phyloP scores from a whole-genome alignment of 768 basidiomycete species.

The Macrolepiota albuminosa region DNA sequence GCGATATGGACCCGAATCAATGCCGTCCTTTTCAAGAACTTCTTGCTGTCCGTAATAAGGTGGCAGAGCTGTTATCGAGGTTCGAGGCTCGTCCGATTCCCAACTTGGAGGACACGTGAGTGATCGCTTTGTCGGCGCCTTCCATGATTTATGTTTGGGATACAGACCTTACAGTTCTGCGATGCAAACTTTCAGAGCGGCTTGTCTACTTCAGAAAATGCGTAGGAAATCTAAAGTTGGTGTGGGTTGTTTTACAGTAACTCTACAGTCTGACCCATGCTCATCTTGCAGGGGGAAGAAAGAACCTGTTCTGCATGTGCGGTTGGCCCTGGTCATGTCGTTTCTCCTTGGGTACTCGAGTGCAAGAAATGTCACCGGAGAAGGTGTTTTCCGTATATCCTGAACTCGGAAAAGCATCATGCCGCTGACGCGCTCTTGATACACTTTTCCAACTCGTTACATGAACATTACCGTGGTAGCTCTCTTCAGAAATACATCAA shows the following conservation, averaged over 20 bases:
- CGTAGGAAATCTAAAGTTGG: slow-evolving; percentile 13
- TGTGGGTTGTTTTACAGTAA: not conserved
- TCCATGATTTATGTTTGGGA: not conserved
- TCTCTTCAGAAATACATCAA: slow-evolving; percentile 17
- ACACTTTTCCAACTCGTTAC: slow-evolving; percentile 17
- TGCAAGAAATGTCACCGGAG: slow-evolving; percentile 38
- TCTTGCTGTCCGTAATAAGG: slow-evolving; percentile 34
- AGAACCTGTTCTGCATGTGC: slow-evolving; percentile 9
- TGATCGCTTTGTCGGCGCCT: not conserved
- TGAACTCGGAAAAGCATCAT: slow-evolving; percentile 29
- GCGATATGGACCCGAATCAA: slow-evolving; percentile 56
- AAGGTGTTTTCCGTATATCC: slow-evolving; percentile 35
- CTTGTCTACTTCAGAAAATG: slow-evolving; percentile 20
- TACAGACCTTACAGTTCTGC: not conserved
- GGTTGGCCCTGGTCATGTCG: slow-evolving; percentile 13
- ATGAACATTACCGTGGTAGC: slow-evolving; percentile 23
- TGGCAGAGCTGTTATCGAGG: slow-evolving; percentile 12
- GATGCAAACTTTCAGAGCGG: slow-evolving; percentile 24
- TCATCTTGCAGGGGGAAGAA: slow-evolving; percentile 6
- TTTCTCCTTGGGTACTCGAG: slow-evolving; percentile 19
- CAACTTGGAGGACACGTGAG: not conserved
- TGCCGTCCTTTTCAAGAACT: slow-evolving; percentile 46
- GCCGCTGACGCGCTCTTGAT: slow-evolving; percentile 31
- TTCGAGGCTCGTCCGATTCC: not conserved
- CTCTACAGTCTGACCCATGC: not conserved